phyloP scores from a whole-genome alignment of 495 filamentous ascomycete genomes.

The Opeltia flavorubescens region DNA sequence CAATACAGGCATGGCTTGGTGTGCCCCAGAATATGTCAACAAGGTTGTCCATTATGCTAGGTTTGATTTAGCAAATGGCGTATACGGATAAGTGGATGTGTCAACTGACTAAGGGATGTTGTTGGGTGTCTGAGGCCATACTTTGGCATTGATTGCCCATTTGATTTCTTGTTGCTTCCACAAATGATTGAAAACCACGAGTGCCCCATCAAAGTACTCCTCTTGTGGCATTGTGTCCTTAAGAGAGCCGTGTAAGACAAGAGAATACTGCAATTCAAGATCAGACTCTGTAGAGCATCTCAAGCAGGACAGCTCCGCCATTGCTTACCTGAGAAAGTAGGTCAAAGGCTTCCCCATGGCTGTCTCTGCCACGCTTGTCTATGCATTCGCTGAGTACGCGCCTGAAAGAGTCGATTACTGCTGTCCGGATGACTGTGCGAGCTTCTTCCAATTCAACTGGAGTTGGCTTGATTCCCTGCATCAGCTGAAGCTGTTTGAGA shows the following conservation, averaged over 20 bases:
- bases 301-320: not conserved
- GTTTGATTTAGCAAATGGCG: not conserved
- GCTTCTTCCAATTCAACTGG: not conserved
- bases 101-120: conserved; percentile 2
- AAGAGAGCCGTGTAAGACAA: too few relatives aligned
- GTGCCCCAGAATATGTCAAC: not conserved
- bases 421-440: not conserved
- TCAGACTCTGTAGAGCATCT: not conserved
- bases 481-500: conserved; percentile 4
- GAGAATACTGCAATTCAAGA: not conserved
- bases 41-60: conserved; percentile 3
- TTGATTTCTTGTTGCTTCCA: not conserved
- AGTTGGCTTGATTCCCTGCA: not conserved
- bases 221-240: not conserved
- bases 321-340: not conserved
- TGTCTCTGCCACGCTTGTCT: too few relatives aligned
- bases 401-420: not conserved
- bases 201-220: too few relatives aligned
- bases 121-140: not conserved
- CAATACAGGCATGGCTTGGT: not conserved
- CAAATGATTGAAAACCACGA: not conserved
- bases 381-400: too few relatives aligned
- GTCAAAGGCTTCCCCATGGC: too few relatives aligned
- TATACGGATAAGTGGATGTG: not conserved
- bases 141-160: not conserved